A percentile compares a stretch with the other conserved stretches of the same genome.
Evolutionary conservation across 2,329 filamentous ascomycete species (phyloP).

Genomic region (Stemphylium vesicarium): DNA sequence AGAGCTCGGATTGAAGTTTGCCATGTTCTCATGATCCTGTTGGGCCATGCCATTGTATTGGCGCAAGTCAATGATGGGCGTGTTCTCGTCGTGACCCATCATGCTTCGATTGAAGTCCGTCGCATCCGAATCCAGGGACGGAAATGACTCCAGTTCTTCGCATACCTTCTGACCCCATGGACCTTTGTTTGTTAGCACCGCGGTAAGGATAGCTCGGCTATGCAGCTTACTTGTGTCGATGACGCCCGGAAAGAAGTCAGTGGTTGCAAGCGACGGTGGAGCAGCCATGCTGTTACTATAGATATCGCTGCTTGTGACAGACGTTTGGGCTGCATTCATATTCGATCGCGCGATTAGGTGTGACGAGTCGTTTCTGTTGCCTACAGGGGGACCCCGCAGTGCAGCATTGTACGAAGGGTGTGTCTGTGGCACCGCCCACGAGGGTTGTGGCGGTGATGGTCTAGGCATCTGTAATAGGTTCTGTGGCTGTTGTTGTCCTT

Average conservation of each 20-base stretch:
- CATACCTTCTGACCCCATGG: slow-evolving; percentile 50
- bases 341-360: slow-evolving; percentile 35
- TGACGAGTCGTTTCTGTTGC: slow-evolving; percentile 34
- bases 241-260: slow-evolving; percentile 45
- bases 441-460: slow-evolving; percentile 42
- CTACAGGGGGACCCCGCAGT: slow-evolving; percentile 27
- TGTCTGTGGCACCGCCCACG: slow-evolving; percentile 44
- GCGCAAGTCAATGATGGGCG: slow-evolving; percentile 50
- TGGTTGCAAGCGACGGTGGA: slow-evolving; percentile 26
- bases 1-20: slow-evolving; percentile 54
- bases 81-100: slow-evolving; percentile 49
- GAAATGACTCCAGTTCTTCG: slow-evolving; percentile 48
- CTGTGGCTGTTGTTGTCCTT: slow-evolving; percentile 33
- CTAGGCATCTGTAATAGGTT: slow-evolving; percentile 35
- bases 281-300: slow-evolving; percentile 32
- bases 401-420: slow-evolving; percentile 42
- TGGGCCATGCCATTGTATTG: slow-evolving; percentile 45
- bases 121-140: slow-evolving; percentile 48
- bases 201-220: not conserved
- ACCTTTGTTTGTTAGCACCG: slow-evolving; percentile 37
- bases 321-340: slow-evolving; percentile 30
- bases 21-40: slow-evolving; percentile 38
- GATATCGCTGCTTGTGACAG: slow-evolving; percentile 27
- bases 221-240: slow-evolving; percentile 48
- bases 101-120: slow-evolving; percentile 47